These are phyloP conservation scores for Aspergillus leporis DNA, from an alignment of 495 filamentous ascomycete genomes.

Conservation along the genomic window DNA sequence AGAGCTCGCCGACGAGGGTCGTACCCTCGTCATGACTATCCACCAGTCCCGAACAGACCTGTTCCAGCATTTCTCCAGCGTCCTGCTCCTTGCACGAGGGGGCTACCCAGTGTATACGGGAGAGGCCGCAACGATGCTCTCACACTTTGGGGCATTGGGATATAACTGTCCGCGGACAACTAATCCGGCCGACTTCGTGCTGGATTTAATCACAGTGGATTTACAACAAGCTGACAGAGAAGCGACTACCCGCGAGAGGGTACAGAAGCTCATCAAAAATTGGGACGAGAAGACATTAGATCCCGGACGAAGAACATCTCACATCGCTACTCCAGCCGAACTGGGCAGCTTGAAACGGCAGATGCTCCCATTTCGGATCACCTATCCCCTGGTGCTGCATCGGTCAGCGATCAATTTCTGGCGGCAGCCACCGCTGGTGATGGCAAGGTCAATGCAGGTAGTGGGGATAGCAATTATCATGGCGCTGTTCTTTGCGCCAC, in stretches of 20 bases:
- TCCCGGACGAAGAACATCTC: constrained; percentile 29
- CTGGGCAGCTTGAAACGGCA: constrained; percentile 62
- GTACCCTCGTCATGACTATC: constrained; percentile 71
- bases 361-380: constrained; percentile 58
- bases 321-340: constrained; percentile 56
- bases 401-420: constrained; percentile 67
- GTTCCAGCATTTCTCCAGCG: constrained; percentile 66
- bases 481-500: constrained; percentile 69
- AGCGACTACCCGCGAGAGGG: constrained; percentile 56
- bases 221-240: constrained; percentile 52
- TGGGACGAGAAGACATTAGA: constrained; percentile 30
- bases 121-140: constrained; percentile 60
- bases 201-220: constrained; percentile 74
- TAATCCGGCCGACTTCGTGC: constrained; percentile 74
- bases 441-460: constrained; percentile 68
- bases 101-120: constrained; percentile 63
- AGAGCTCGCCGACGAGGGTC: constrained; percentile 68
- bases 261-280: constrained; percentile 53
- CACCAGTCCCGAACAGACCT: constrained; percentile 75
- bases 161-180: constrained; percentile 63
- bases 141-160: constrained; percentile 60
- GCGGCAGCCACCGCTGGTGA: constrained; percentile 61
- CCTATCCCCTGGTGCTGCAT: constrained; percentile 63
- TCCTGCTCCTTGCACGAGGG: constrained; percentile 71
- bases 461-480: constrained; percentile 65